Conservation (phyloP, 129 eudicot genomes). For the Saposhnikovia divaricata region DNA sequence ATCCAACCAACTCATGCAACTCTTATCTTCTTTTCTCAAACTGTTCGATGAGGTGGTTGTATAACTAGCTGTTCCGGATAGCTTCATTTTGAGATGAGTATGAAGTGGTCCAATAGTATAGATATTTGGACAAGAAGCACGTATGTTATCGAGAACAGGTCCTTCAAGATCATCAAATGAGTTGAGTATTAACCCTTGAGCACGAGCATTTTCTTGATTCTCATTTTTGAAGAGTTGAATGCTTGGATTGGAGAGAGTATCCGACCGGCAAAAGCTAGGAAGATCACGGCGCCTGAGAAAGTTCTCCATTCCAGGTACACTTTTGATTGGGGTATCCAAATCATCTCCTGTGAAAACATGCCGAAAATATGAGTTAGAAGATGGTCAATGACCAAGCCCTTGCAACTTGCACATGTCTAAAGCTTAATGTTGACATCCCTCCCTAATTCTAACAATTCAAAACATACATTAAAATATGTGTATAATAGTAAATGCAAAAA, state of each 20-base stretch:
- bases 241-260: constrained; percentile 8
- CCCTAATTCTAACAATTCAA: too few relatives aligned
- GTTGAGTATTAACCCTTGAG: constrained; percentile 40
- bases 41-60: constrained; percentile 2
- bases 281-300: constrained; percentile 35
- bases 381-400: background rate
- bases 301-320: constrained; percentile 33
- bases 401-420: background rate
- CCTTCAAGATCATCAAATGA: constrained; percentile 44
- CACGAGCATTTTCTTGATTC: constrained; percentile 11
- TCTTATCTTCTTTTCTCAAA: constrained; percentile 15
- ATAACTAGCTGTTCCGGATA: background rate
- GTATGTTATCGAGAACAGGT: constrained; percentile 21
- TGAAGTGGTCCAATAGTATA: constrained; percentile 47
- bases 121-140: constrained; percentile 16
- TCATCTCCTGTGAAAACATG: constrained; percentile 7
- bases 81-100: constrained; percentile 22
- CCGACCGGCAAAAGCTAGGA: constrained; percentile 23
- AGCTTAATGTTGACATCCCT: too few relatives aligned
- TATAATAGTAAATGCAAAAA: too few relatives aligned
- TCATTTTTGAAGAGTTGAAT: constrained; percentile 17
- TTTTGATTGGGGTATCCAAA: constrained; percentile 11
- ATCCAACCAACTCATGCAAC: constrained; percentile 15
- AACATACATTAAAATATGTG: too few relatives aligned
- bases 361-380: background rate